phyloP scores from a whole-genome alignment of 2,329 filamentous ascomycete species.

The Monascus ruber region DNA sequence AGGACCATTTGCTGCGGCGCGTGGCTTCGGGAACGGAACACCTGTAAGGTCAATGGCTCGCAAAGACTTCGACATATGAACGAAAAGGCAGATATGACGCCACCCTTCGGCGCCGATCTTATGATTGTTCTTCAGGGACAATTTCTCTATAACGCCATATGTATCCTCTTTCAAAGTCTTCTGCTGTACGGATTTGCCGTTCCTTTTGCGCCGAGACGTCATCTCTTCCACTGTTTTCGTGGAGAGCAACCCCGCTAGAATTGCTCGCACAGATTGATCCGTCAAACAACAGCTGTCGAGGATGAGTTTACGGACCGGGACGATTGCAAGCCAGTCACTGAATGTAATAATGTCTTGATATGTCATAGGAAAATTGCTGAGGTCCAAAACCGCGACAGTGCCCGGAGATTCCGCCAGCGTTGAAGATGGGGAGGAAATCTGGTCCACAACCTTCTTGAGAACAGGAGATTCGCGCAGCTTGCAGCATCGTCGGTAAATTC shows the following conservation, averaged over 20 bases:
- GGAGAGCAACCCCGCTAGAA: conserved; percentile 75
- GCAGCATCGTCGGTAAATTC: conserved; percentile 90
- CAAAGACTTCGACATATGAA: conserved; percentile 79
- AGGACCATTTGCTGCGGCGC: conserved; percentile 14
- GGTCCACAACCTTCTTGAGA: conserved; percentile 80
- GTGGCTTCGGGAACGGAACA: conserved; percentile 57
- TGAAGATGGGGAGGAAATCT: conserved; percentile 63
- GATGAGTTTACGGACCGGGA: conserved; percentile 76
- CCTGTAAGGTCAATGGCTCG: conserved; percentile 79
- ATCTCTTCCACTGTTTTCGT: conserved; percentile 56
- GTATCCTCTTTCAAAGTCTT: conserved; percentile 20
- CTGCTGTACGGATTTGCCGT: conserved; percentile 26
- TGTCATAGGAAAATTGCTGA: conserved; percentile 75
- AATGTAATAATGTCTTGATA: conserved; percentile 75
- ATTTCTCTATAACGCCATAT: conserved; percentile 66
- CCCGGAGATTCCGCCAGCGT: conserved; percentile 54
- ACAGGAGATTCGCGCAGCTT: conserved; percentile 88
- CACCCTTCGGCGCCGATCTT: conserved; percentile 80
- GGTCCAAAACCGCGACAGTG: conserved; percentile 69
- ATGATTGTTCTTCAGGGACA: conserved; percentile 78
- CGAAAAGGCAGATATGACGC: conserved; percentile 80
- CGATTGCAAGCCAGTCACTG: conserved; percentile 86
- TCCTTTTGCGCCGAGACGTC: conserved; percentile 36
- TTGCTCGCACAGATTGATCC: conserved; percentile 75
- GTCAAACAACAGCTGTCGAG: conserved; percentile 78